phyloP scores from a whole-genome alignment of 768 basidiomycete species.

The Termitomyces sp. region DNA sequence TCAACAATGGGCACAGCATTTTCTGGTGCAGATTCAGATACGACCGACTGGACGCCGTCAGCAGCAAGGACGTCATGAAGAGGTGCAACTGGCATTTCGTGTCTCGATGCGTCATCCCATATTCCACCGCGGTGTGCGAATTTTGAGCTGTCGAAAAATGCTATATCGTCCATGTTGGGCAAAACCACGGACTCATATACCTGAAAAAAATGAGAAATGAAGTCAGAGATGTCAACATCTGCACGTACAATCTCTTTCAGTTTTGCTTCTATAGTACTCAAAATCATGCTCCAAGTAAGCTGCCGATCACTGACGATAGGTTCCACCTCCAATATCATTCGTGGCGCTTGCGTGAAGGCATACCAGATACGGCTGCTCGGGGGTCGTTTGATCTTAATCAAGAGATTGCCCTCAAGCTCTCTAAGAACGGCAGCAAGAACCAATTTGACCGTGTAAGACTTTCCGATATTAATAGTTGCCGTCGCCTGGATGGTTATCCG shows the following conservation, averaged over 20 bases:
- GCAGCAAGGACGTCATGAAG: slow-evolving; percentile 10
- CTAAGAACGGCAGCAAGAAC: slow-evolving; percentile 85
- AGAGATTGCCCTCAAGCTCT: slow-evolving; percentile 87
- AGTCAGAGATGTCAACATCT: background rate
- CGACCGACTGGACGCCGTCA: slow-evolving; percentile 29
- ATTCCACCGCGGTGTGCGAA: slow-evolving; percentile 82
- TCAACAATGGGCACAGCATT: slow-evolving; percentile 6
- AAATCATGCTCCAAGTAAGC: slow-evolving; percentile 91
- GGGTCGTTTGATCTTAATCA: slow-evolving; percentile 89
- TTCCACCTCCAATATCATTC: slow-evolving; percentile 85
- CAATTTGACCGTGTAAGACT: slow-evolving; percentile 85
- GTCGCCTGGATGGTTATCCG: slow-evolving; percentile 89
- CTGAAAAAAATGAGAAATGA: slow-evolving; percentile 35
- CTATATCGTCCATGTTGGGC: slow-evolving; percentile 98
- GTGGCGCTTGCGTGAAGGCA: slow-evolving; percentile 86
- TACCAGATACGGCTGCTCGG: slow-evolving; percentile 97
- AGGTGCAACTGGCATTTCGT: slow-evolving; percentile 24
- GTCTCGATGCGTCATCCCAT: slow-evolving; percentile 72
- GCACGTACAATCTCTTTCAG: slow-evolving; percentile 81
- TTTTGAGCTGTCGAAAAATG: slow-evolving; percentile 81
- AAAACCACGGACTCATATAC: slow-evolving; percentile 91
- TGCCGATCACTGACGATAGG: slow-evolving; percentile 94
- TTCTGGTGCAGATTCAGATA: slow-evolving; percentile 34
- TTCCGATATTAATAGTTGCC: slow-evolving; percentile 83
- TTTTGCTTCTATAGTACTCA: slow-evolving; percentile 84